A percentile compares a stretch with the other conserved stretches of the same genome.
These are phyloP conservation scores for Butyriboletus pseudospeciosus DNA, from an alignment of 1,284 basidiomycete species.

Conservation along the genomic window DNA sequence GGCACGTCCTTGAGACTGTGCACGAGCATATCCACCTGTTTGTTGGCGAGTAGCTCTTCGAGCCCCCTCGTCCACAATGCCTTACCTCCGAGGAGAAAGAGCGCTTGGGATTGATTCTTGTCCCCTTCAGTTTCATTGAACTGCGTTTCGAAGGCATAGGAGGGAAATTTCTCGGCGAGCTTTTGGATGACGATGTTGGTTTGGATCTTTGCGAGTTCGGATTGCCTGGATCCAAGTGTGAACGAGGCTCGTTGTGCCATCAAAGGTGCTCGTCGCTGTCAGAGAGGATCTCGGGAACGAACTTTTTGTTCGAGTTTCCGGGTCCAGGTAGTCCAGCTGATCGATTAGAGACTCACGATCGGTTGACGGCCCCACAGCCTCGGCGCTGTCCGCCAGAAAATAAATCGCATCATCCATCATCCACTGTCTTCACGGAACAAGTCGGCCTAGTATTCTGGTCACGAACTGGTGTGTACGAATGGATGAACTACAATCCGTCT, in stretches of 20 bases:
- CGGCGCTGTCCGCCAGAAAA: too few relatives aligned
- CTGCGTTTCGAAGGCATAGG: constrained; percentile 59
- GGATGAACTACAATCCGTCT: background rate
- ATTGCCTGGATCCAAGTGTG: constrained; percentile 79
- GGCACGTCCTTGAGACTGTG: constrained; percentile 96
- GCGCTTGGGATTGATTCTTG: constrained; percentile 80
- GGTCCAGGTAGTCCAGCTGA: background rate
- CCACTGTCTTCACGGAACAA: background rate
- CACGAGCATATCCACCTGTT: constrained; percentile 86
- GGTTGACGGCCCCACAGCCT: background rate
- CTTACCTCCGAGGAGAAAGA: constrained; percentile 80
- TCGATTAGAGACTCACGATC: background rate
- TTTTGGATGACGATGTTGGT: constrained; percentile 69
- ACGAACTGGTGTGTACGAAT: background rate
- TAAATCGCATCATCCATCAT: too few relatives aligned
- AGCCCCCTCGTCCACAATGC: constrained; percentile 95
- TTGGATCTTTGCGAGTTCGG: constrained; percentile 83
- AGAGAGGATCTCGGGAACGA: background rate
- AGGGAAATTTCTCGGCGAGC: constrained; percentile 48
- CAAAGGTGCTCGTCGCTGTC: background rate
- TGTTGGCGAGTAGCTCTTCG: constrained; percentile 73
- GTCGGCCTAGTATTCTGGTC: background rate
- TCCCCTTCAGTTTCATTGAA: constrained; percentile 93
- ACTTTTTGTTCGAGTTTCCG: background rate
- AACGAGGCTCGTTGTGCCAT: constrained; percentile 36